Conservation (phyloP, 352 stramenopile genomes). For the Pseudoperonospora humuli region DNA sequence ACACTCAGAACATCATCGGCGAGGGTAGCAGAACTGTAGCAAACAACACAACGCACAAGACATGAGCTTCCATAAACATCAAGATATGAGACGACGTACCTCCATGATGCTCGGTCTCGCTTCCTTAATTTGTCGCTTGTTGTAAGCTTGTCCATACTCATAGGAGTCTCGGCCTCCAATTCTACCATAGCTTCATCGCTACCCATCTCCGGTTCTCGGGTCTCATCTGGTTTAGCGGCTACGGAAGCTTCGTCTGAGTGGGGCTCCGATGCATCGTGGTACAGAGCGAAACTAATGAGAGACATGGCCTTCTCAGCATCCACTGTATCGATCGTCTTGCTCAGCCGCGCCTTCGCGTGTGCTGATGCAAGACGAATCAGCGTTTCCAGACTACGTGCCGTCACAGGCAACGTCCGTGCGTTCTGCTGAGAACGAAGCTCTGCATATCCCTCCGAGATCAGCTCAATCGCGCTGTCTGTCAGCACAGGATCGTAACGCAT, state of each 20-base stretch:
- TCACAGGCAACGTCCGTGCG: slow-evolving; percentile 91
- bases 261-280: slow-evolving; percentile 87
- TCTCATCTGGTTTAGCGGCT: slow-evolving; percentile 10
- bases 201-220: slow-evolving; percentile 6
- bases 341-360: slow-evolving; percentile 94
- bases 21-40: slow-evolving; percentile 44
- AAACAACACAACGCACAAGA: slow-evolving; percentile 5
- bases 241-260: slow-evolving; percentile 12
- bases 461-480: slow-evolving; percentile 83
- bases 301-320: slow-evolving; percentile 90
- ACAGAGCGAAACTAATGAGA: slow-evolving; percentile 97
- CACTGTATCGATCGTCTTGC: slow-evolving; percentile 72
- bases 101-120: slow-evolving; percentile 53
- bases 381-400: slow-evolving; percentile 97
- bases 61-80: not conserved
- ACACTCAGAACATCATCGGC: slow-evolving; percentile 55
- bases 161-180: slow-evolving; percentile 21
- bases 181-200: slow-evolving; percentile 24
- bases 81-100: slow-evolving; percentile 30
- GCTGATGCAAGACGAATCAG: slow-evolving; percentile 98
- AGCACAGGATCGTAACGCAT: slow-evolving; percentile 85
- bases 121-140: slow-evolving; percentile 38
- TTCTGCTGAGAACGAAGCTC: slow-evolving; percentile 95
- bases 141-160: slow-evolving; percentile 9
- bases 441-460: slow-evolving; percentile 95